Evolutionary conservation across 2,329 filamentous ascomycete species (phyloP), one percentile per base, ranked within the genome.

Genomic region (Talaromyces sp.): DNA sequence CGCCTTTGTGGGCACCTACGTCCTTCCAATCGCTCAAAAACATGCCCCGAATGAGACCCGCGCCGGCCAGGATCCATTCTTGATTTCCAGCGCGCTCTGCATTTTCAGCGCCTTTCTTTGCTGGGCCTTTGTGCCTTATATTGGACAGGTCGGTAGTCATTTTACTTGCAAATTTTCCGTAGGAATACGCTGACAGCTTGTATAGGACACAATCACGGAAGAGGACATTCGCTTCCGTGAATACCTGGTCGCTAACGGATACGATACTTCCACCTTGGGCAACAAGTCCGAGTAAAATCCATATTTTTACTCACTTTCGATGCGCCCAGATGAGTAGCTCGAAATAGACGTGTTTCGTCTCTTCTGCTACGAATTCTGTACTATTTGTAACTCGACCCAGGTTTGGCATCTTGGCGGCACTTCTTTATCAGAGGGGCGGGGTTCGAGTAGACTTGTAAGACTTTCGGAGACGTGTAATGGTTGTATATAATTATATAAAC

Each of bases 11-110:
- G 93, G 93, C 10, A 91, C 89, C 1, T 93, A 90, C 68, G 87
- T 95, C 13, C 92, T 95, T 70, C 88, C 89, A 0, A 84, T 92
- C 63, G 88, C 92, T 60, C 75, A 80, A 63, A 77, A 81, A 28
- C 81, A 86, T 57, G 83, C 82, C 0, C 86, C 80, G 59, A 79
- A 82, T 58, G 75, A 76, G 0, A 77, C 84, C 22, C 81, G 84
- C 22, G 81, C 82, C 5, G 91, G 91, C 0, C 92, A 96, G 72
- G 92, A 96, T 67, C 92, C 92, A 0, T 97, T 96, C 78, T 96
- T 87, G 74, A 91, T 97, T n/a, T 88, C 88, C 1, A 89, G 88
- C 44, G 80, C 84, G 27, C 75, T 96, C 60, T 95, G 91, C 67
- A 75, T 96, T n/a, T 79, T 96, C 55, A 88, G 87, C 2, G 91